Evolutionary conservation across 768 basidiomycete genomes (phyloP).

Genomic region (Hericium coralloides): DNA sequence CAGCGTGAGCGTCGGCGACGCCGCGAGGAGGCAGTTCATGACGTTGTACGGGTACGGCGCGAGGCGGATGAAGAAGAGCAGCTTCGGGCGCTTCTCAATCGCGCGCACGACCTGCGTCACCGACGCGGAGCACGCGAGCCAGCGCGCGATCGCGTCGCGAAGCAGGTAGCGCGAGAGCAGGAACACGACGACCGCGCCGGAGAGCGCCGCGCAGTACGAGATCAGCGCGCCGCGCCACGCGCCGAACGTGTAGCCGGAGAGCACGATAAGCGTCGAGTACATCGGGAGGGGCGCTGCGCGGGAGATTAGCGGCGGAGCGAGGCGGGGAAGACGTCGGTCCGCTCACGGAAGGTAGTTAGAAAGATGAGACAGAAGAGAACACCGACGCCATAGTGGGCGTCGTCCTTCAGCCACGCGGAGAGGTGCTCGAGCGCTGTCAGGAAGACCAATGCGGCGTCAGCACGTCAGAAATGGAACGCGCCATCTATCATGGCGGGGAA

Average conservation of each 20-base stretch:
- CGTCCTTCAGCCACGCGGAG: slow-evolving; percentile 66
- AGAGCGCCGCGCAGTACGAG: slow-evolving; percentile 79
- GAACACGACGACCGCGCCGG: slow-evolving; percentile 81
- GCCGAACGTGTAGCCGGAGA: slow-evolving; percentile 89
- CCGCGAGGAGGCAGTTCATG: slow-evolving; percentile 90
- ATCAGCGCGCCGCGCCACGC: slow-evolving; percentile 77
- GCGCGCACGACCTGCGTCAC: slow-evolving; percentile 79
- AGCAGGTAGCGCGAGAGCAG: slow-evolving; percentile 65
- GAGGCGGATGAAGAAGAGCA: slow-evolving; percentile 86
- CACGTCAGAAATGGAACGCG: neutral
- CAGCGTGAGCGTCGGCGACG: slow-evolving; percentile 73
- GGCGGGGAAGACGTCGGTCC: neutral
- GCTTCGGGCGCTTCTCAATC: slow-evolving; percentile 78
- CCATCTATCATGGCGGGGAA: slow-evolving; percentile 7
- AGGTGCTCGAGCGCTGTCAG: slow-evolving; percentile 69
- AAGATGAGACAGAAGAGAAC: slow-evolving; percentile 79
- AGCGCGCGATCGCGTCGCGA: slow-evolving; percentile 59
- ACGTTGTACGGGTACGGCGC: slow-evolving; percentile 94
- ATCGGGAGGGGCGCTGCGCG: slow-evolving; percentile 75
- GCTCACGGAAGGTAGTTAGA: slow-evolving; percentile 80
- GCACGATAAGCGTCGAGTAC: slow-evolving; percentile 87
- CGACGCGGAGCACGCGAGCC: slow-evolving; percentile 61
- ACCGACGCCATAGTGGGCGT: slow-evolving; percentile 65
- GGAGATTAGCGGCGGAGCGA: slow-evolving; percentile 3
- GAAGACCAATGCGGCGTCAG: slow-evolving; percentile 10